These are phyloP conservation scores for Dittrichia graveolens DNA, from an alignment of 129 eudicot species.

Conservation along the genomic window DNA sequence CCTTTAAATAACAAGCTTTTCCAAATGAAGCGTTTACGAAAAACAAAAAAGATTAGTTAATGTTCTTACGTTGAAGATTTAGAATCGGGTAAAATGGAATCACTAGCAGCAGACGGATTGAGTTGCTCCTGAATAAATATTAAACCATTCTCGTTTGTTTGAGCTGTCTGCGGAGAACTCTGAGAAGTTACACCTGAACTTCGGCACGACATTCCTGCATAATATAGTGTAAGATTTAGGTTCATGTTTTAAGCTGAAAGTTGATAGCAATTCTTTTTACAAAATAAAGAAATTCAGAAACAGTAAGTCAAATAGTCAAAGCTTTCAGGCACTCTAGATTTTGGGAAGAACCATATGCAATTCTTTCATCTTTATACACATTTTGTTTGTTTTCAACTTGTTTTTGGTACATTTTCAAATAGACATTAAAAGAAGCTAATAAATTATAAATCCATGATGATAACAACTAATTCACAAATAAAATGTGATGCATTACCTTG, in stretches of 20 bases:
- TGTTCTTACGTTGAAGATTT: conserved; percentile 50
- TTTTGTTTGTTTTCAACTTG: too few species aligned
- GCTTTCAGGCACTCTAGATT: neutral
- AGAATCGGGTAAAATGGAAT: conserved; percentile 33
- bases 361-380: too few species aligned
- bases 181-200: conserved; percentile 40
- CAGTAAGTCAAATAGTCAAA: neutral
- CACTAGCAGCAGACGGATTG: conserved; percentile 40
- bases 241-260: neutral
- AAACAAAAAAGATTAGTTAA: neutral
- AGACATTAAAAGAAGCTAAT: neutral
- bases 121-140: conserved; percentile 39
- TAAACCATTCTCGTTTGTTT: conserved; percentile 38
- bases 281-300: neutral
- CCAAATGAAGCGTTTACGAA: neutral
- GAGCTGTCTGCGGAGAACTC: conserved; percentile 47
- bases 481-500: conserved; percentile 49
- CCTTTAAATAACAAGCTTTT: neutral
- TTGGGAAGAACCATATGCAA: conserved; percentile 17
- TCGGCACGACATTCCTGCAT: conserved; percentile 46
- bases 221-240: neutral
- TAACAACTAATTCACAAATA: neutral
- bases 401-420: too few species aligned
- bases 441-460: neutral
- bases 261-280: neutral